These are phyloP conservation scores for Metschnikowia aberdeeniae DNA, from an alignment of 805 yeast genomes.

Conservation along the genomic window DNA sequence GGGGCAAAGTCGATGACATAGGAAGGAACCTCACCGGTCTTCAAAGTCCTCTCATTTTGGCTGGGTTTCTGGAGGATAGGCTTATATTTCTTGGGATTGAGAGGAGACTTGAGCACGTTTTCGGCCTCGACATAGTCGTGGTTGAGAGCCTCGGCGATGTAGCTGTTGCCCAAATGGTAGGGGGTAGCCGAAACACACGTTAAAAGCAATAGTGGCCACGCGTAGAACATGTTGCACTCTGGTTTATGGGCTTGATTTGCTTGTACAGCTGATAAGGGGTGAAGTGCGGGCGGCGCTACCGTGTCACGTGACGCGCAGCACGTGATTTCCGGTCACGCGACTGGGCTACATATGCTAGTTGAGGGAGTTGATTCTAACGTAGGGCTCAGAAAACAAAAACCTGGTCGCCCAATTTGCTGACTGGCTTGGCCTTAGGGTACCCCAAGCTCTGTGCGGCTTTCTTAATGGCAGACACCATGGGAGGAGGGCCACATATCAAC, in stretches of 20 bases:
- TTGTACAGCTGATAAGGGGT: too few species aligned
- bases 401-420: constrained; percentile 86
- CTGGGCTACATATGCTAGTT: too few species aligned
- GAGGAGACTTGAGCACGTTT: constrained; percentile 25
- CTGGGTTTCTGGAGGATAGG: constrained; percentile 35
- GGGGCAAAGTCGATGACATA: constrained; percentile 70
- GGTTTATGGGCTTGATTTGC: too few species aligned
- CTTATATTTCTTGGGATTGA: constrained; percentile 25
- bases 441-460: constrained; percentile 74
- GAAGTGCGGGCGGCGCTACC: too few species aligned
- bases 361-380: too few species aligned
- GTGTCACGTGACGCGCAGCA: too few species aligned
- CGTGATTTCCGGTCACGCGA: too few species aligned
- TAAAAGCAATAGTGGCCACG: constrained; percentile 1
- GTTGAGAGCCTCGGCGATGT: constrained; percentile 21
- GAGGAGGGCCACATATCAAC: constrained; percentile 91
- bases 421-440: constrained; percentile 79
- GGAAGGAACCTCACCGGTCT: constrained; percentile 56
- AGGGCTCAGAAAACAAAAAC: constrained; percentile 68
- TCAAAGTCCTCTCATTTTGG: constrained; percentile 33
- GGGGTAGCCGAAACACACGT: constrained; percentile 14
- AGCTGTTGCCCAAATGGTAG: constrained; percentile 16
- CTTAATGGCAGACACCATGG: constrained; percentile 82
- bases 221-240: too few species aligned
- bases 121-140: constrained; percentile 22